A percentile compares a stretch with the other conserved stretches of the same genome.
Evolutionary conservation across 805 yeast genomes (phyloP).

Genomic region (Kazachstania psychrophila): DNA sequence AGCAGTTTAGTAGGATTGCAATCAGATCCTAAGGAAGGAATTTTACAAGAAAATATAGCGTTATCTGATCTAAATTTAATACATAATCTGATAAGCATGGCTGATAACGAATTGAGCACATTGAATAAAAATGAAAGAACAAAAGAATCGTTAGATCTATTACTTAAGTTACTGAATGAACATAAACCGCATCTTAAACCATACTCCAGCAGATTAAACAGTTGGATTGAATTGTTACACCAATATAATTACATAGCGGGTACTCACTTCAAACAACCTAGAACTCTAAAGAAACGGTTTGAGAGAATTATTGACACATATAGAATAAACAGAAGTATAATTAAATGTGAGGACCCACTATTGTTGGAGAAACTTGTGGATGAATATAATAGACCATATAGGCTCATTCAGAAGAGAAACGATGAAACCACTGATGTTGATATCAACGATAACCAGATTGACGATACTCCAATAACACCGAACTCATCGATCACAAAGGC

Average conservation of each 20-base stretch:
- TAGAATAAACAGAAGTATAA: constrained; percentile 4
- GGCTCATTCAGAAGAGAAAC: too few species aligned
- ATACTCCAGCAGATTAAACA: constrained; percentile 17
- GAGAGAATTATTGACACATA: constrained; percentile 17
- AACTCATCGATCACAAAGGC: too few species aligned
- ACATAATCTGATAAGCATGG: neutral
- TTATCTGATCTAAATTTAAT: too few species aligned
- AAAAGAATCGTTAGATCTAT: constrained; percentile 6
- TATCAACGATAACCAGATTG: too few species aligned
- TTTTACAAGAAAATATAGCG: too few species aligned
- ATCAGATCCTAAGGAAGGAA: too few species aligned
- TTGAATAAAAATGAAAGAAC: constrained; percentile 11
- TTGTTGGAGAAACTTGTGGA: constrained; percentile 3
- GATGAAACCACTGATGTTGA: too few species aligned
- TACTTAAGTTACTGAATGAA: constrained; percentile 17
- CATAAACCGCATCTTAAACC: constrained; percentile 25
- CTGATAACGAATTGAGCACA: neutral
- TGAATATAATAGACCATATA: constrained; percentile 8
- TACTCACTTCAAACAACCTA: constrained; percentile 20
- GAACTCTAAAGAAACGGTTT: constrained; percentile 25
- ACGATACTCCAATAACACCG: too few species aligned
- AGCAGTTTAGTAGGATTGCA: too few species aligned
- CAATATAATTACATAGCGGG: constrained; percentile 20
- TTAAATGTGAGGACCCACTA: constrained; percentile 1
- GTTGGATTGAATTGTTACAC: constrained; percentile 22